Conservation (phyloP, 306 rosid species). For the Quercus aquifolioides region DNA sequence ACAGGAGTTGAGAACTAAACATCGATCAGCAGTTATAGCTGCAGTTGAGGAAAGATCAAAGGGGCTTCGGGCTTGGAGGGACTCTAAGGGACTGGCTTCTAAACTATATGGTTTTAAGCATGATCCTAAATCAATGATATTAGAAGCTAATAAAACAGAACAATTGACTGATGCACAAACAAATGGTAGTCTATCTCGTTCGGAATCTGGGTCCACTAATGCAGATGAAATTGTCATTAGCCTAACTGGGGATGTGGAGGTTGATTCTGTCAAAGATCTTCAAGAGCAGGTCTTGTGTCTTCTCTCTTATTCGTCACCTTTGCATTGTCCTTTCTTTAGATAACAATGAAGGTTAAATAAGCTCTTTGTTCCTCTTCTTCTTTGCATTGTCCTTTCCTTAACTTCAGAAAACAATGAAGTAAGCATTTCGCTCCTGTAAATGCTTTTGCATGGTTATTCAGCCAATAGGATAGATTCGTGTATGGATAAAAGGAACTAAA, state of each 20-base stretch:
- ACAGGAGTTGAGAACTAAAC: constrained; percentile 82
- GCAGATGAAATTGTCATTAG: constrained; percentile 75
- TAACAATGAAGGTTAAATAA: constrained; percentile 6
- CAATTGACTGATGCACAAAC: constrained; percentile 33
- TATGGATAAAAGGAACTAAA: neutral
- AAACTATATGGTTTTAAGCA: constrained; percentile 81
- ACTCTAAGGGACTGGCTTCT: constrained; percentile 86
- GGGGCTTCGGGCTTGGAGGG: constrained; percentile 81
- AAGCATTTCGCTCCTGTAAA: neutral
- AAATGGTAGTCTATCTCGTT: constrained; percentile 54
- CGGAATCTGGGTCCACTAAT: constrained; percentile 89
- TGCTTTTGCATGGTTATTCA: neutral
- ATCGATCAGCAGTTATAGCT: constrained; percentile 73
- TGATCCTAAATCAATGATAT: constrained; percentile 53
- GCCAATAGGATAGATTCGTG: neutral
- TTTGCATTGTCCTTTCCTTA: constrained; percentile 13
- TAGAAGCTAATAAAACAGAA: constrained; percentile 44
- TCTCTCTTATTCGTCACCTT: neutral
- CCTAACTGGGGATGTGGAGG: constrained; percentile 78
- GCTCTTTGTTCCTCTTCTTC: neutral
- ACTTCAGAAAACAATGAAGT: neutral
- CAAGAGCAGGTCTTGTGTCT: constrained; percentile 71
- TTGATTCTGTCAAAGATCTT: constrained; percentile 78
- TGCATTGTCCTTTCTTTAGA: constrained; percentile 10
- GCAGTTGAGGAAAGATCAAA: constrained; percentile 90